Conservation (phyloP, 2,329 filamentous ascomycete species). For the Fusarium gaditjirri region DNA sequence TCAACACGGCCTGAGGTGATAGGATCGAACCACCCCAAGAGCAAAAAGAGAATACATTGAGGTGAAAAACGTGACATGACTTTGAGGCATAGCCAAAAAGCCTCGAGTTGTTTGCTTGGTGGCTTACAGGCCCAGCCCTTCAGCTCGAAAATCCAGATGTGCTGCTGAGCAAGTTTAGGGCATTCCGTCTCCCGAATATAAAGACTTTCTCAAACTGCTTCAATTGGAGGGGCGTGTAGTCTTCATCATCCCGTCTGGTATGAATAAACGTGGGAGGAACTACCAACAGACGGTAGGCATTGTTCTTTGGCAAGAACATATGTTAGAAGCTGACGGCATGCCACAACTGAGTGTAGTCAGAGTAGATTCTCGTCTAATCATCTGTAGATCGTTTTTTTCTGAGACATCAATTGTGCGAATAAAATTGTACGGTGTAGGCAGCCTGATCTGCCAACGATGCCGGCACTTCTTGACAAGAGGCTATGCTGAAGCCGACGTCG, state of each 20-base stretch:
- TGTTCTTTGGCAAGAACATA: conserved; percentile 10
- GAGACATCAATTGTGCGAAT: background rate
- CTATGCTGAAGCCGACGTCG: conserved; percentile 7
- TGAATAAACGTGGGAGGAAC: conserved; percentile 12
- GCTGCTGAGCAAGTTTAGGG: conserved; percentile 1
- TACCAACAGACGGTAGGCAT: background rate
- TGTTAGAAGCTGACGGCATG: background rate
- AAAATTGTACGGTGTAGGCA: background rate
- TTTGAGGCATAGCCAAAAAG: background rate
- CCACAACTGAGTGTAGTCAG: background rate
- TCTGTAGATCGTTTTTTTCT: conserved; percentile 2
- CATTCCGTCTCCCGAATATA: background rate
- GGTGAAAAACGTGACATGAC: background rate
- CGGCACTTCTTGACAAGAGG: conserved; percentile 25
- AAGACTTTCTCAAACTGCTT: background rate
- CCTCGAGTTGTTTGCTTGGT: conserved; percentile 5
- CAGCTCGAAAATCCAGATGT: background rate
- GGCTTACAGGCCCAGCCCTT: background rate
- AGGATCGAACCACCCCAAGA: background rate
- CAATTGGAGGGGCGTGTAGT: conserved; percentile 10
- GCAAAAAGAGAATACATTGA: background rate
- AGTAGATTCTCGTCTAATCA: background rate
- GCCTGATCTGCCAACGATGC: conserved; percentile 7
- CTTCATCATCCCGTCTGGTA: background rate
- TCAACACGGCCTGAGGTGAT: background rate